Evolutionary conservation across 768 basidiomycete genomes (phyloP), one percentile per base, ranked within the genome.

Genomic region (Hypholoma fasciculare): DNA sequence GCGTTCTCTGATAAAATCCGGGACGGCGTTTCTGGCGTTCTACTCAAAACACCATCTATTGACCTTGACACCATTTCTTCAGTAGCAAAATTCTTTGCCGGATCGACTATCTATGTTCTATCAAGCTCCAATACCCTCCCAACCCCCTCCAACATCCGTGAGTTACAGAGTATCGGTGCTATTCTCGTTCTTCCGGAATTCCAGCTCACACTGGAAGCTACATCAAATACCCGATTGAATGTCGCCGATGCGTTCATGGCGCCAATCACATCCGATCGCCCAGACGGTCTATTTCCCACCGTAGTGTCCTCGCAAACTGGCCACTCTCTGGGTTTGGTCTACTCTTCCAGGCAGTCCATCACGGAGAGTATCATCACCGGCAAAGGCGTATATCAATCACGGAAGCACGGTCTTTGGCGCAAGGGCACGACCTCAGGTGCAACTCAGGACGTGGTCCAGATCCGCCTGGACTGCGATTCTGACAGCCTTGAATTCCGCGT

Each of bases 401-500:
- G 97, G 59, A 94, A 92, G 69, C 93, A 96, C 67, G 96, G 96
- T 14, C 76, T 98, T 34, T 99, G 97, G 97, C 79, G 90, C 51
- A 99, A 99, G 70, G 97, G 97, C 14, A 96, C 94, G 75, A 96
- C 95, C 0, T 96, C 94, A 14, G 96, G 96, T 13, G 90, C 96
- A 14, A 92, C 90, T 3, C 97, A 99, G 67, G 85, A 92, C 16
- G 83, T 99, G 55, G 75, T 93, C 30, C 81, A 82, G 64, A 93
- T 99, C 66, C 83, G 86, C 27, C 69, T 86, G 19, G 97, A 99
- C 72, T 99, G 97, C 71, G 97, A 99, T 74, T 83, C 83, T 2
- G 97, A 99, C 73, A 85, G 92, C 46, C 80, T 99, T 58, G 89
- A 97, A 70, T 96, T 96, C 76, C 84, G 83, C 48, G 96, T 98